Evolutionary conservation across 1,284 basidiomycete species (phyloP), one percentile per base, ranked within the genome.

Genomic region (Ganoderma multipileum): DNA sequence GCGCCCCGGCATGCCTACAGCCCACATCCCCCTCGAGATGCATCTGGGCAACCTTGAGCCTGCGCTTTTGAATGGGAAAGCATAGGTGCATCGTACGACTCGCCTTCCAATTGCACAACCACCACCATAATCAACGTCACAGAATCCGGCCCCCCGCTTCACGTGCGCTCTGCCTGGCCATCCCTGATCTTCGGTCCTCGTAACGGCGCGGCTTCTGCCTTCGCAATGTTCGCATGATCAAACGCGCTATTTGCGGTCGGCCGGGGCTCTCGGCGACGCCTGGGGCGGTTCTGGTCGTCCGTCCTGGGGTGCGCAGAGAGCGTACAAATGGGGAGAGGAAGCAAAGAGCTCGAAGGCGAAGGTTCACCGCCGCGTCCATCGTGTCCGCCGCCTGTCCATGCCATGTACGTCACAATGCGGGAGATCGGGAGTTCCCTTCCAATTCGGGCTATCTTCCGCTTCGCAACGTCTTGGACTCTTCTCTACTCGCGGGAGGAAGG

Each of bases 31-130:
- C 63, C 41, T 58, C 64, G 28, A 39, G 28, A 16, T 36, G 28
- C 30, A 33, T 58, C 55, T 33, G n/a, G 55, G 6, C 33, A 6
- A 9, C 33, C n/a, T 23, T 8, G 18, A 58, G 33, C n/a, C 36
- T 58, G 55, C 55, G 20, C 55, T 38, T 36, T 36, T 36, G 1
- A 41, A n/a, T 54, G 38, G 23, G 50, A 52, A 26, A 52, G 38
- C 30, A 36, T 16, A 23, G 12, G 12, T n/a, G 18, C 47, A 65
- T 71, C 70, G 70, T 71, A 68, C 70, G 67, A 71, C 64, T 42
- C 20, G 44, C 54, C 59, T 41, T 33, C 33, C 33, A 33, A 33
- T 33, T 58, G 55, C 18, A 20, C 55, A n/a, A 38, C 30, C 30
- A 23, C 55, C 55, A n/a, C 55, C 36, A 23, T 58, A 58, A 38